Evolutionary conservation across 2,329 filamentous ascomycete species (phyloP), one percentile per base, ranked within the genome.

Genomic region (Ophiosphaerella narmari): DNA sequence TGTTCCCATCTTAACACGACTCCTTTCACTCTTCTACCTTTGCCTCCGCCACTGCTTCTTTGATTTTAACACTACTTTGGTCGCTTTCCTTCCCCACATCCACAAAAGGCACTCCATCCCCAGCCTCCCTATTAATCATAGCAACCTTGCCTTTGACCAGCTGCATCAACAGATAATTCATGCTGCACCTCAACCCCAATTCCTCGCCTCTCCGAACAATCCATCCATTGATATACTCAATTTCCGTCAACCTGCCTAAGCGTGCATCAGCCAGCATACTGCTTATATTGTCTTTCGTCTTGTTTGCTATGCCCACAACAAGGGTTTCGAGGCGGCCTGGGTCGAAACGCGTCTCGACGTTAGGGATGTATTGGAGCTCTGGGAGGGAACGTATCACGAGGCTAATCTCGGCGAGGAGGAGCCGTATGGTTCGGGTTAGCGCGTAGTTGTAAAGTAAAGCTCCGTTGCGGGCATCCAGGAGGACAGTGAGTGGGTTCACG

Each of bases 211-310:
- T 82, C 43, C 78, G 80, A 29, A 95, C 80, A 52, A 99, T 88
- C 75, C 93, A 99, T 0, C 92, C 93, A 69, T 95, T 97, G 60
- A 93, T 82, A 65, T 87, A 96, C 39, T 92, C 84, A 35, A 97
- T 83, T 63, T 96, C 91, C 0, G 90, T 91, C 50, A 79, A 74
- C 11, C 66, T 49, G 1, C 89, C 87, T 1, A 74, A 70, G 9
- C 83, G 75, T 11, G 92, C 77, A 62, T 87, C 84, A 45, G 82
- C 80, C 5, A 89, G 76, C 85, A 96, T 91, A 16, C 78, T 81
- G 62, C 85, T 89, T 5, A 80, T 76, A 43, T 86, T 84, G 47
- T 81, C 74, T 11, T 78, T 77, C 11, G 83, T 86, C 42, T 74
- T 78, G 26, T 76, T 65, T 18, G 82, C 78, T 3, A 88, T 76